Evolutionary conservation across 2,329 filamentous ascomycete species (phyloP).

Genomic region (Epichloe uncinata): DNA sequence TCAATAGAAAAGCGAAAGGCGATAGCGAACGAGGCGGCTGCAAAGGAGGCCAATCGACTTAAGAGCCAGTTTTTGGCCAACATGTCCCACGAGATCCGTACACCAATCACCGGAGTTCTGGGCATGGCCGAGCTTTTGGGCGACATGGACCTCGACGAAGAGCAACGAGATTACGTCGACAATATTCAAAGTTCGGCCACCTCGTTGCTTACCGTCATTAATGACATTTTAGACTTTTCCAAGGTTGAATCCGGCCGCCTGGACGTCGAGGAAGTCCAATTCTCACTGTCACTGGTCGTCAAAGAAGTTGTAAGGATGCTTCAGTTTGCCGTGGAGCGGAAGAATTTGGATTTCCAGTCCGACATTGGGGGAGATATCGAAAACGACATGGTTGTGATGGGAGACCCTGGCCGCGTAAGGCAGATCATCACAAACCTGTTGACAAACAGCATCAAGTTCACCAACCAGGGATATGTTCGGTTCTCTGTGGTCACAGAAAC

Average conservation of each 20-base stretch:
- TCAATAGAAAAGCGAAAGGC: constrained; percentile 57
- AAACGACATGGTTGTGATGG: constrained; percentile 64
- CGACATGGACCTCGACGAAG: constrained; percentile 53
- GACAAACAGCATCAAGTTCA: constrained; percentile 68
- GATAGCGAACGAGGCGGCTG: constrained; percentile 61
- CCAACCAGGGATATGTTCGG: constrained; percentile 52
- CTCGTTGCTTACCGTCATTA: constrained; percentile 74
- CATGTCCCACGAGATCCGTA: constrained; percentile 71
- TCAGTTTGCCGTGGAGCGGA: constrained; percentile 68
- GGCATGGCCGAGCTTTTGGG: constrained; percentile 66
- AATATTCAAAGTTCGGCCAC: constrained; percentile 72
- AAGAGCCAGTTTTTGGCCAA: constrained; percentile 72
- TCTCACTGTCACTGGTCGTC: constrained; percentile 59
- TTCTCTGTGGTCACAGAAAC: constrained; percentile 51
- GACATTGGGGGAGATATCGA: constrained; percentile 51
- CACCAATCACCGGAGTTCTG: constrained; percentile 67
- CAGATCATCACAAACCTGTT: constrained; percentile 74
- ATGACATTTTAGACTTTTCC: constrained; percentile 82
- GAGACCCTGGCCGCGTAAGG: constrained; percentile 70
- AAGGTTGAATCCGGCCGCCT: constrained; percentile 69
- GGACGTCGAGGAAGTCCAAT: constrained; percentile 70
- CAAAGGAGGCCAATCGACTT: constrained; percentile 66
- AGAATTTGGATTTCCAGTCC: constrained; percentile 59
- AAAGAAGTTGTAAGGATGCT: constrained; percentile 79
- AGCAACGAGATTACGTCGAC: constrained; percentile 61